Conservation (phyloP, 306 rosid genomes). For the Rosa persica region DNA sequence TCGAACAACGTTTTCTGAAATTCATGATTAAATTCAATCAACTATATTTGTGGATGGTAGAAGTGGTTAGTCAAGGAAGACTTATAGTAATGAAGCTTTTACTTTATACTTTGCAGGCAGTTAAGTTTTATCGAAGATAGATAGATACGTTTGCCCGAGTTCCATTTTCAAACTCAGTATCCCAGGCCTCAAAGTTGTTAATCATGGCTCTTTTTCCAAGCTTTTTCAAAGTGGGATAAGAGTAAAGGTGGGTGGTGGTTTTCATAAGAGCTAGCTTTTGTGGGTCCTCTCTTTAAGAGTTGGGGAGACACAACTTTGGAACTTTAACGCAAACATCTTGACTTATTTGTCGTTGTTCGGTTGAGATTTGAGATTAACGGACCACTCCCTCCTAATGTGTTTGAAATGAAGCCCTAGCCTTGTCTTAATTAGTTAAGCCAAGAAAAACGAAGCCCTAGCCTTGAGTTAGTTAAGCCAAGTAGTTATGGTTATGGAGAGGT, state of each 20-base stretch:
- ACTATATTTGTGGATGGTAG: not conserved
- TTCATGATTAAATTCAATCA: not conserved
- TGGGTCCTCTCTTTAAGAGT: constrained; percentile 32
- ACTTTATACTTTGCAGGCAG: not conserved
- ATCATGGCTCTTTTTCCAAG: constrained; percentile 60
- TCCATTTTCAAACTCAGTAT: not conserved
- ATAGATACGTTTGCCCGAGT: not conserved
- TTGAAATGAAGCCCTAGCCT: not conserved
- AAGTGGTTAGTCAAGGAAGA: not conserved
- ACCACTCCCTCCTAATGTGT: not conserved
- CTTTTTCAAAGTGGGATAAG: constrained; percentile 37
- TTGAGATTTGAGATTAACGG: not conserved
- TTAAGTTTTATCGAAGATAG: not conserved
- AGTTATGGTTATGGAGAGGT: not conserved
- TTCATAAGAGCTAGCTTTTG: constrained; percentile 36
- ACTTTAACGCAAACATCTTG: constrained; percentile 49
- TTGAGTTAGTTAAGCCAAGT: not conserved
- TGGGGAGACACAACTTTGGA: constrained; percentile 35
- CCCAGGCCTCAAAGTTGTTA: constrained; percentile 39
- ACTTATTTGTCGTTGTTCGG: constrained; percentile 56
- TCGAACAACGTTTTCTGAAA: not conserved
- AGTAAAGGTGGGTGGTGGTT: constrained; percentile 42
- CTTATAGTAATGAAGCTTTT: not conserved
- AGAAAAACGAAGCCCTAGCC: not conserved
- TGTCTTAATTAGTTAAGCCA: not conserved